Percentiles rank a stretch among this genome's conserved stretches.
phyloP scores from a whole-genome alignment of 768 basidiomycete species.

The Pleurotus pulmonarius region DNA sequence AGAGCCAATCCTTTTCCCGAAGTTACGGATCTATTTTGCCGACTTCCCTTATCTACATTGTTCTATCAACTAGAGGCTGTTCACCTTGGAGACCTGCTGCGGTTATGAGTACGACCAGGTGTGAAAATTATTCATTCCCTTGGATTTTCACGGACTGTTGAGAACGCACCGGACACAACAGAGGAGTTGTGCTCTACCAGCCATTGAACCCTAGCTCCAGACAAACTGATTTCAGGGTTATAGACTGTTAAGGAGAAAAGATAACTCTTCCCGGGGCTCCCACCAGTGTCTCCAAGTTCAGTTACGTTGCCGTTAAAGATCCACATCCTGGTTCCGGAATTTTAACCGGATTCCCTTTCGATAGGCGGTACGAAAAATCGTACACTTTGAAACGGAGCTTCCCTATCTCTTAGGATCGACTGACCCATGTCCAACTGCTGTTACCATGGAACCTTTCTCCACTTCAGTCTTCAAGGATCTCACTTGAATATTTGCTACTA shows the following conservation, averaged over 20 bases:
- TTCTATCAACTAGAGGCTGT: conserved; percentile 79
- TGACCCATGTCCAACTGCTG: conserved; percentile 85
- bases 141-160: conserved; percentile 73
- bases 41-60: conserved; percentile 80
- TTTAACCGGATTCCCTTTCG: conserved; percentile 61
- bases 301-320: conserved; percentile 47
- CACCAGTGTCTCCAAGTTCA: conserved; percentile 60
- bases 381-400: conserved; percentile 63
- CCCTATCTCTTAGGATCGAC: conserved; percentile 83
- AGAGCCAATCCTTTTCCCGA: conserved; percentile 75
- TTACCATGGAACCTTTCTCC: conserved; percentile 86
- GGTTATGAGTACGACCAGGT: conserved; percentile 75
- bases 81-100: conserved; percentile 81
- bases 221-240: conserved; percentile 72
- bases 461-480: conserved; percentile 86
- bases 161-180: conserved; percentile 70
- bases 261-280: conserved; percentile 75
- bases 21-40: conserved; percentile 53
- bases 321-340: conserved; percentile 37
- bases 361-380: conserved; percentile 48
- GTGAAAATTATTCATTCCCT: conserved; percentile 69
- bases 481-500: conserved; percentile 88
- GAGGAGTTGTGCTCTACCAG: conserved; percentile 69
- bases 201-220: conserved; percentile 71
- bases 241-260: conserved; percentile 76